Evolutionary conservation across 352 stramenopile genomes (phyloP).

Genomic region (Phytophthora foliorum): DNA sequence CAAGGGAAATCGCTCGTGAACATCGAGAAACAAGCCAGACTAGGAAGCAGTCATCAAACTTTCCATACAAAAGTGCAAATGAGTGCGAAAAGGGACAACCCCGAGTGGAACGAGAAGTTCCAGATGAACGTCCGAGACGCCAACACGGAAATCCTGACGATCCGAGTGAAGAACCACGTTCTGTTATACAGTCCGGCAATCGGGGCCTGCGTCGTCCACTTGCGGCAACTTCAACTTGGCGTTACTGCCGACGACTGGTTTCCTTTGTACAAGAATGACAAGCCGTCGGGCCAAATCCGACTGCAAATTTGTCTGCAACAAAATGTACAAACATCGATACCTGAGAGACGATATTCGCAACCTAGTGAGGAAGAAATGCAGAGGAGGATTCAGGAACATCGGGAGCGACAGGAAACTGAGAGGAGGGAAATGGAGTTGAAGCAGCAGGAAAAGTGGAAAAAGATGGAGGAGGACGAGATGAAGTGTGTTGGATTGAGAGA

Average conservation of each 20-base stretch:
- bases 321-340: constrained; percentile 5
- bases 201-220: constrained; percentile 62
- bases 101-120: constrained; percentile 87
- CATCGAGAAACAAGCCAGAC: constrained; percentile 7
- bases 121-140: constrained; percentile 62
- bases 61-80: constrained; percentile 72
- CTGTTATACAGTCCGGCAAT: constrained; percentile 72
- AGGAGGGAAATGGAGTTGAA: constrained; percentile 23
- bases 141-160: constrained; percentile 61
- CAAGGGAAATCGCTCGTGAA: constrained; percentile 32
- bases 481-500: constrained; percentile 23
- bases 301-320: constrained; percentile 62
- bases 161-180: constrained; percentile 81
- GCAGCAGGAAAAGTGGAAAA: constrained; percentile 29
- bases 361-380: constrained; percentile 31
- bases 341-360: constrained; percentile 17
- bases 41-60: constrained; percentile 42
- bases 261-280: constrained; percentile 60
- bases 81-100: constrained; percentile 38
- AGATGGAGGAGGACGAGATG: constrained; percentile 22
- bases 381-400: constrained; percentile 36
- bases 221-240: constrained; percentile 60
- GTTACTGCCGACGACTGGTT: constrained; percentile 66
- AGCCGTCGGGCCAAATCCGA: constrained; percentile 51
- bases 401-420: constrained; percentile 30